Percentiles rank a stretch among this genome's conserved stretches.
Conservation (phyloP, 345 rosid genomes). For the Cardiospermum halicacabum region DNA sequence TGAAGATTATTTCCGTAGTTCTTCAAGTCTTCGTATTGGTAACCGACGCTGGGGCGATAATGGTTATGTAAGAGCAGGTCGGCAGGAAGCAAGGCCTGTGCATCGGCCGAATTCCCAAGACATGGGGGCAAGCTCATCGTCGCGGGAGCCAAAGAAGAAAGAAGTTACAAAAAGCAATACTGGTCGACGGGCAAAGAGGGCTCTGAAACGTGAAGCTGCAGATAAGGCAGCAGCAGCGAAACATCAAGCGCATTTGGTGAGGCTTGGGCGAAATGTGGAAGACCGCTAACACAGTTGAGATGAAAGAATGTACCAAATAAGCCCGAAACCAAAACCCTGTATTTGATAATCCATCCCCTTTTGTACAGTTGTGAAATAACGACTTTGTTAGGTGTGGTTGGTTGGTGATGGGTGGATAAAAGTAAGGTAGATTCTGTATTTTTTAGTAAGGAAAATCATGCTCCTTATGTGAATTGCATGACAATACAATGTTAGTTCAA, state of each 20-base stretch:
- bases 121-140: conserved; percentile 53
- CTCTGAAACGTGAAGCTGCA: conserved; percentile 90
- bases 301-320: not conserved
- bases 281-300: not conserved
- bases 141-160: conserved; percentile 50
- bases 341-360: conserved; percentile 5
- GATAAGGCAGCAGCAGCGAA: conserved; percentile 70
- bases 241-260: conserved; percentile 28
- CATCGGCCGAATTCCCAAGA: conserved; percentile 29
- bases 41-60: conserved; percentile 95
- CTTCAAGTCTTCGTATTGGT: conserved; percentile 60
- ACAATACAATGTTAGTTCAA: not conserved
- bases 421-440: not conserved
- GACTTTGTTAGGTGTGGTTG: not conserved
- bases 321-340: not conserved
- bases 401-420: not conserved
- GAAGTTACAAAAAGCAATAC: conserved; percentile 43
- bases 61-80: conserved; percentile 82
- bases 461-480: not conserved
- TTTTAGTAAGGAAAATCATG: not conserved
- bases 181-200: conserved; percentile 86
- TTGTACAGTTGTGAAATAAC: conserved; percentile 23
- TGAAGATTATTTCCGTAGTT: conserved; percentile 51
- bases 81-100: conserved; percentile 79
- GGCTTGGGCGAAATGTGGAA: conserved; percentile 20